phyloP scores from a whole-genome alignment of 768 basidiomycete genomes.

The Boletus rubroflammeus region DNA sequence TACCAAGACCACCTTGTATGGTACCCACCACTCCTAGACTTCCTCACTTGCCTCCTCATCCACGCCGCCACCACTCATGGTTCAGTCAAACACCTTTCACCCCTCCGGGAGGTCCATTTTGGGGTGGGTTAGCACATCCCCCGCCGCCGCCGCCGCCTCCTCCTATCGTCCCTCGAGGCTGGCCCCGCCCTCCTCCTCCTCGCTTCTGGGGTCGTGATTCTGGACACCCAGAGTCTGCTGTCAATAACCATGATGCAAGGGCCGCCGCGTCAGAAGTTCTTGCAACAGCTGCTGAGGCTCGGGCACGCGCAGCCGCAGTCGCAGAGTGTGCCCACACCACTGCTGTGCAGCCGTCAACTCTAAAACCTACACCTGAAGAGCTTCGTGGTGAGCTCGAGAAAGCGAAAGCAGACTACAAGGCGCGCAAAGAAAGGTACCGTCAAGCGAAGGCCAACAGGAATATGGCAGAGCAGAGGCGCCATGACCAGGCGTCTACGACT shows the following conservation, averaged over 20 bases:
- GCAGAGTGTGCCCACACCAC: slow-evolving; percentile 1
- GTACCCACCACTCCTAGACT: slow-evolving; percentile 15
- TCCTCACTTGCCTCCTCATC: slow-evolving; percentile 14
- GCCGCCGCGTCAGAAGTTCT: slow-evolving; percentile 13
- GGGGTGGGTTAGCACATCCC: slow-evolving; percentile 18
- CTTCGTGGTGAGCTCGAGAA: slow-evolving; percentile 49
- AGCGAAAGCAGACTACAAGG: slow-evolving; percentile 65
- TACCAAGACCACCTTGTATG: slow-evolving; percentile 9
- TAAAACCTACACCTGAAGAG: slow-evolving; percentile 18
- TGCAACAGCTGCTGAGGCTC: slow-evolving; percentile 17
- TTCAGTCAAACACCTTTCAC: slow-evolving; percentile 11
- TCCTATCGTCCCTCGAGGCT: slow-evolving; percentile 10
- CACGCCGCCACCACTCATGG: slow-evolving; percentile 28
- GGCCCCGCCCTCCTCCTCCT: slow-evolving; percentile 25
- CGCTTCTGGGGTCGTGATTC: slow-evolving; percentile 14
- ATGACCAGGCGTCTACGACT: slow-evolving; percentile 15
- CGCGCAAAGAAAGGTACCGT: slow-evolving; percentile 67
- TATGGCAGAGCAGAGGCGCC: slow-evolving; percentile 33
- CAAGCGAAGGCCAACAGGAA: slow-evolving; percentile 50
- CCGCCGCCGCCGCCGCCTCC: slow-evolving; percentile 7
- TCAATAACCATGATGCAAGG: slow-evolving; percentile 8
- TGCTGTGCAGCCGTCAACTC: neutral
- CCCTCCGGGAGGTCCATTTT: slow-evolving; percentile 12
- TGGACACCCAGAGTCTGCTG: neutral
- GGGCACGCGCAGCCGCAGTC: slow-evolving; percentile 4